phyloP scores from a whole-genome alignment of 2,329 filamentous ascomycete genomes.

The Zymoseptoria ardabiliae region DNA sequence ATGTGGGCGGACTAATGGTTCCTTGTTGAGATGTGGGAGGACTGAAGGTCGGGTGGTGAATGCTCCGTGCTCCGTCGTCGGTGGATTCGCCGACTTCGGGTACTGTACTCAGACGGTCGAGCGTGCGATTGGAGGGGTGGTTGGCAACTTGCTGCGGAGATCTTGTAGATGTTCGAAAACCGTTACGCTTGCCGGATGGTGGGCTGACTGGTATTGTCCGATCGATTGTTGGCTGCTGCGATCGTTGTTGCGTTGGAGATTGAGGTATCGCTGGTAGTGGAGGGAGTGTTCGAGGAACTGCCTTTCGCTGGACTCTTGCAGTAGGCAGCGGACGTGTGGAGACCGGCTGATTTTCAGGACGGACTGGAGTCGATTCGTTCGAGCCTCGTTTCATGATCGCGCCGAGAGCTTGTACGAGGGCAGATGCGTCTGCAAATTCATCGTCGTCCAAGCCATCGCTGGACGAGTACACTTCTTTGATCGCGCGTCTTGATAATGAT shows the following conservation, averaged over 20 bases:
- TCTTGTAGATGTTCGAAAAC: background rate
- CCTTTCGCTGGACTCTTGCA: slow-evolving; percentile 4
- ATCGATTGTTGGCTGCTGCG: slow-evolving; percentile 17
- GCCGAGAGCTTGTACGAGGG: slow-evolving; percentile 76
- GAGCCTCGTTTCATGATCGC: slow-evolving; percentile 79
- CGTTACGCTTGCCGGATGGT: slow-evolving; percentile 2
- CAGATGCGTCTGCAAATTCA: slow-evolving; percentile 86
- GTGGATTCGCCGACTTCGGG: slow-evolving; percentile 22
- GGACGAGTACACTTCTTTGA: slow-evolving; percentile 84
- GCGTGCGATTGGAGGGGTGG: slow-evolving; percentile 16
- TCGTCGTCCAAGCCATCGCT: slow-evolving; percentile 91
- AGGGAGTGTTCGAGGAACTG: background rate
- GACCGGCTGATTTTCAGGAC: background rate
- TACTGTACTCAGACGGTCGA: slow-evolving; percentile 27
- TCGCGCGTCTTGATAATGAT: slow-evolving; percentile 70
- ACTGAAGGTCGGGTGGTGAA: slow-evolving; percentile 4
- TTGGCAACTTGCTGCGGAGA: slow-evolving; percentile 3
- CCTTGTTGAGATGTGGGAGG: slow-evolving; percentile 1
- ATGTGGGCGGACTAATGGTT: slow-evolving; percentile 6
- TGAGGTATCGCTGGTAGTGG: background rate
- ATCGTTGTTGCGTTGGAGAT: background rate
- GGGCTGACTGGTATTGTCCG: slow-evolving; percentile 28
- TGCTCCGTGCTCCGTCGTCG: slow-evolving; percentile 13
- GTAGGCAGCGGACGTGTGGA: background rate
- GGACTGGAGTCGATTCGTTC: slow-evolving; percentile 21